Base-by-base conservation (phyloP, 805 yeast species). In the Sugiyamaella qingdaonensis region DNA sequence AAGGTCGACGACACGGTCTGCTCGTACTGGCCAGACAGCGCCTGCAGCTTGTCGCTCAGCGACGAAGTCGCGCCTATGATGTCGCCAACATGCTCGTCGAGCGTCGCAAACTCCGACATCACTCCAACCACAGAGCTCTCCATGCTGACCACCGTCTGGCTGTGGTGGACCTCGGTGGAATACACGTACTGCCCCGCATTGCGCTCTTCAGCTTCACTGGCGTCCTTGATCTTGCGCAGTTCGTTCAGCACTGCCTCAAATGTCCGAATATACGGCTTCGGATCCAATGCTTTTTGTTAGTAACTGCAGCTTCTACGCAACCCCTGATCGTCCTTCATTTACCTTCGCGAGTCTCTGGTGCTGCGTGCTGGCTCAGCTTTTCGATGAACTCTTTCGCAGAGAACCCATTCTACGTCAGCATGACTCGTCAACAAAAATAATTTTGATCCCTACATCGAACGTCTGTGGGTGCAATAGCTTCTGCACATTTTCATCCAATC, bases 191-290 rank as follows among this genome's bases (percentile, higher is more conserved):
- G 71, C 46, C 79, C 85, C 19, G 83, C 73, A n/a, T 70, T 69
- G 2, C 70, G 70, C 57, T 81, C 84, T 51, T 76, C 76, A 13
- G 68, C 65, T 3, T 69, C 65, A 2, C 90, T 80, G 43, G 85
- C 85, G 0, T 76, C 78, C 45, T 76, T 76, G 42, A 94, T 69
- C 48, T 74, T 75, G 61, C 81, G 79, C 58, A 92, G 72, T 62
- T 88, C 92, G 45, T 82, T 76, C 44, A 90, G 72, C 2, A 94
- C 88, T 1, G 91, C 82, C 65, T 92, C 97, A 67, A 94, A 91
- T 0, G 96, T 88, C 60, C 97, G 79, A 46, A 92, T 92, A 65
- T 88, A 94, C 1, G 98, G 98, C 63, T 88, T 89, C 1, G 98
- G 97, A 64, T 94, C 97, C 51, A 89, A 69, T 10, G 71, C 68